Conservation (phyloP, 1,284 basidiomycete genomes). For the Boletellus sp. region DNA sequence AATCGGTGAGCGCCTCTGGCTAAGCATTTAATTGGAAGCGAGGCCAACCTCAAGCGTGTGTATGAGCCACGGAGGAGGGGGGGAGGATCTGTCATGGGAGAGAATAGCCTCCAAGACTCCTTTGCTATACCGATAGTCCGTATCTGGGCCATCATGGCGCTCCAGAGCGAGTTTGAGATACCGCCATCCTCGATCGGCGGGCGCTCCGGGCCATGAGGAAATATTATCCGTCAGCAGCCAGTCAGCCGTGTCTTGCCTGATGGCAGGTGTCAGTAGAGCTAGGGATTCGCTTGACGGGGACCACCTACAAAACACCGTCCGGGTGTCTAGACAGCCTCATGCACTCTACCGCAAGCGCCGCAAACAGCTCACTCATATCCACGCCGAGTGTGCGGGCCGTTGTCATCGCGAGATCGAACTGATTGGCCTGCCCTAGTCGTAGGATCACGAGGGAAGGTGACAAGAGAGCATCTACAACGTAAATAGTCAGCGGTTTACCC, state of each 20-base stretch:
- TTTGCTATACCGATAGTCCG: conserved; percentile 73
- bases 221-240: conserved; percentile 83
- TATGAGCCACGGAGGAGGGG: conserved; percentile 81
- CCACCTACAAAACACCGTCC: conserved; percentile 51
- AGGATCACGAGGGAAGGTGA: conserved; percentile 75
- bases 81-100: conserved; percentile 54
- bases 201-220: conserved; percentile 78
- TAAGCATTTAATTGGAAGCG: conserved; percentile 5
- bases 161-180: conserved; percentile 80
- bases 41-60: conserved; percentile 61
- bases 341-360: conserved; percentile 75
- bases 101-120: conserved; percentile 76
- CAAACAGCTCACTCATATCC: conserved; percentile 87
- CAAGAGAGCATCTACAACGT: conserved; percentile 54
- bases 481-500: conserved; percentile 14
- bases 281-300: conserved; percentile 6
- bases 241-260: conserved; percentile 64
- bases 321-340: conserved; percentile 65
- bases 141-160: conserved; percentile 72
- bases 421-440: conserved; percentile 75
- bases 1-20: conserved; percentile 3
- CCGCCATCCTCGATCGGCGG: conserved; percentile 81
- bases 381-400: conserved; percentile 75
- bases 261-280: conserved; percentile 12
- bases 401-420: conserved; percentile 78